Evolutionary conservation across 2,329 filamentous ascomycete genomes (phyloP).

Genomic region (Venturia asperata): DNA sequence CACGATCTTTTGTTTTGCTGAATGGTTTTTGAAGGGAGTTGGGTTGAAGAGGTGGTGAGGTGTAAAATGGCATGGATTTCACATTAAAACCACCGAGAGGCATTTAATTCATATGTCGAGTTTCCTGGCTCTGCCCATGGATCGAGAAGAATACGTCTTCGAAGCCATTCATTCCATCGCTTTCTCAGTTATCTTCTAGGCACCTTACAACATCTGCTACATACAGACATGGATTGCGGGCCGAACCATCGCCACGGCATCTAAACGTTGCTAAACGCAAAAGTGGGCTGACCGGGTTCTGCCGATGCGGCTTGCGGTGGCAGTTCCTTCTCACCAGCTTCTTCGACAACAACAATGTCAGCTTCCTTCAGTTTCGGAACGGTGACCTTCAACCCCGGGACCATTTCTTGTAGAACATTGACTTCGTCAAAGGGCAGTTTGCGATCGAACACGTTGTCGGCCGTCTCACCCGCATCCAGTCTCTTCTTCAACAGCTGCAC

Average conservation of each 20-base stretch:
- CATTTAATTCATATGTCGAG: no score
- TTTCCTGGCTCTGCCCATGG: no score
- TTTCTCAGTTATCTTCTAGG: no score
- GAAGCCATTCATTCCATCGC: no score
- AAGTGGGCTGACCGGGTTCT: conserved; percentile 18
- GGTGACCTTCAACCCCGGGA: conserved; percentile 68
- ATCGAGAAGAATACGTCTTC: no score
- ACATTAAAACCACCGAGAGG: no score
- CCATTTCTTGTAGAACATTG: conserved; percentile 67
- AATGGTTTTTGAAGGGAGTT: no score
- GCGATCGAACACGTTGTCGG: conserved; percentile 66
- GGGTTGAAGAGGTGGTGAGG: no score
- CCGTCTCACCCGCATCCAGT: conserved; percentile 60
- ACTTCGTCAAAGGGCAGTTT: conserved; percentile 84
- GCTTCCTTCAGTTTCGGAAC: conserved; percentile 61
- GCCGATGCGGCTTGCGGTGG: conserved; percentile 9
- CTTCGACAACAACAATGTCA: conserved; percentile 59
- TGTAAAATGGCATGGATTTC: no score
- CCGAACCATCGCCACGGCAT: no score
- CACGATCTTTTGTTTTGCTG: background rate
- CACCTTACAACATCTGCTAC: no score
- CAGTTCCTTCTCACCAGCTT: conserved; percentile 54
- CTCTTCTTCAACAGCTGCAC: conserved; percentile 81
- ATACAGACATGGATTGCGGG: no score
- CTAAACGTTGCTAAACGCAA: conserved; percentile 20